Base-by-base conservation (phyloP, 2,329 filamentous ascomycete genomes). In the Ilyonectria destructans region DNA sequence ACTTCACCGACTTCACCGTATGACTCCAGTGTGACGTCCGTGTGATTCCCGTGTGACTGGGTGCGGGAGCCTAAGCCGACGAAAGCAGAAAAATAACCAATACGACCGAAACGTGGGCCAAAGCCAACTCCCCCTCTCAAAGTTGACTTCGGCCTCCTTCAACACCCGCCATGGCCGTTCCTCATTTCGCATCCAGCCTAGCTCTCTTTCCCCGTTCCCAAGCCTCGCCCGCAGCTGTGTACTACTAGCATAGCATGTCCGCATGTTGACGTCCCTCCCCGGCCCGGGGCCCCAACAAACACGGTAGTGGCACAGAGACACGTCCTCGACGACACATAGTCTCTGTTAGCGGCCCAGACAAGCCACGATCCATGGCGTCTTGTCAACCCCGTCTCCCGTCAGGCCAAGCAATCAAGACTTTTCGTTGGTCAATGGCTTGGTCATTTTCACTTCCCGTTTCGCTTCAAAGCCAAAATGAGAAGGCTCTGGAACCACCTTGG, bases 351-450 rank as follows among this genome's bases (percentile, higher is more conserved):
- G 62, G 56, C 57, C 15, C 6, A 52, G 23, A 58, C 23, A 56
- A 40, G 23, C 52, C 45, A 51, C 60, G 52, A 45, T 37, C 52
- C 51, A 60, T 26, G 29, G 46, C 43, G 31, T 17, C 37, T 29
- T 29, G 19, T 26, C 40, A 43, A 43, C 40, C 40, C 45, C 45
- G 9, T n/a, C 33, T 19, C 54, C 43, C 51, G 35, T 60, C 51
- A 43, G 13, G 10, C 31, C 40, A n/a, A n/a, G 17, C 37, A 46
- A 48, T 40, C 26, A 26, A 46, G 64, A 26, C 49, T 40, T 52
- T 45, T 58, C 54, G 58, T 67, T 67, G 58, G 64, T 67, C 64
- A 67, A 67, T 67, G 46, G 63, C 52, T 51, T 40, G 35, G 40
- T 43, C 43, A 43, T 60, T 57, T 57, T 58, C 55, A 55, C 45